Base-by-base conservation (phyloP, 2,329 filamentous ascomycete genomes). In the Hypoxylon rubiginosum region DNA sequence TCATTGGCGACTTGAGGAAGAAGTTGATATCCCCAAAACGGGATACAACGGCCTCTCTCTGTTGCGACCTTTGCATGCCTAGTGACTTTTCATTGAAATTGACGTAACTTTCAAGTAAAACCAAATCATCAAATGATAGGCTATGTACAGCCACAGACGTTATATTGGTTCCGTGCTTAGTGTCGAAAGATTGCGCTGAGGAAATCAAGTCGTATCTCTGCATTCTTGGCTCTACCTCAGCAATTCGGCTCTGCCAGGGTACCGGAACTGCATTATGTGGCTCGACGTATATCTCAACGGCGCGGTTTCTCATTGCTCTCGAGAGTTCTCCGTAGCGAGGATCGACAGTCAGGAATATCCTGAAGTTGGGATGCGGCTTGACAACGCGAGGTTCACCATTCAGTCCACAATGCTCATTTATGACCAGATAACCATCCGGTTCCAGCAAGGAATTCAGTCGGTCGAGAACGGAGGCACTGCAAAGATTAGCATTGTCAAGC, bases 401-500 rank as follows among this genome's bases (percentile, higher is more conserved):
- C 9, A 89, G 87, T 11, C 90, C 92, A 61, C 92, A 93, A 77
- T 98, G 94, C 77, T 99, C 96, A 73, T 97, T 98, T 77, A 99
- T 91, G 72, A 92, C 93, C 21, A 99, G 82, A 67, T 89, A 90
- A 0, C 96, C 96, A 74, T 94, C 91, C 0, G 94, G 94, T 77
- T 99, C 96, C 7, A 98, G 90, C 8, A 99, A 82, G 0, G 96
- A 98, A 78, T 99, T 99, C 55, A 99, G 83, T 67, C 97, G 88
- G 79, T 99, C 96, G 9, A 99, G 86, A 0, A 99, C 96, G 6
- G 95, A 97, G 24, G 95, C 91, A 74, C 92, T 97, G 81, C 97
- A 99, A 62, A 99, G 86, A 75, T 99, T 99, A 65, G 97, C 96
- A 79, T 99, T 97, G 79, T 99, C 96, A 21, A 99, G 88, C 10